Percentiles rank a stretch among this genome's conserved stretches.
phyloP scores from a whole-genome alignment of 2,329 filamentous ascomycete genomes.

The Paraphaeosphaeria minitans region DNA sequence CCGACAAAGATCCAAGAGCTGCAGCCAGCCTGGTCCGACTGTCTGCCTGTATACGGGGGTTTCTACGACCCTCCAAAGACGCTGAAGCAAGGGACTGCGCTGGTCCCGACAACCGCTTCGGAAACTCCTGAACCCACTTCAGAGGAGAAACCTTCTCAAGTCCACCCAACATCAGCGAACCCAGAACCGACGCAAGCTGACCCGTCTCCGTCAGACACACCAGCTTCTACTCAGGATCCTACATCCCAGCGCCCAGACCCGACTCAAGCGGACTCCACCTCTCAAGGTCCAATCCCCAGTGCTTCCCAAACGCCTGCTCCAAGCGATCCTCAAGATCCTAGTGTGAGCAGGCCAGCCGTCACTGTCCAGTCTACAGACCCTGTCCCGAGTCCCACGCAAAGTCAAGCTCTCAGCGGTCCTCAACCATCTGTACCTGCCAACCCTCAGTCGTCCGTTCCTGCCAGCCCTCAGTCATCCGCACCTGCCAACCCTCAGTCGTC shows the following conservation, averaged over 20 bases:
- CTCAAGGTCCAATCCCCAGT: not conserved
- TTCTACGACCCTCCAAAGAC: conserved; percentile 21
- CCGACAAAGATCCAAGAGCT: conserved; percentile 13
- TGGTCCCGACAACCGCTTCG: conserved; percentile 13
- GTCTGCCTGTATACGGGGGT: conserved; percentile 11
- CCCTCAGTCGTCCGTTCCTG: not conserved
- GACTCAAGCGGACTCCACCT: not conserved
- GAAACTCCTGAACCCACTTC: not conserved
- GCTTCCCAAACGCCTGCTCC: not conserved
- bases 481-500: not conserved
- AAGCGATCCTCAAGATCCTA: not conserved
- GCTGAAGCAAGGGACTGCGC: conserved; percentile 10
- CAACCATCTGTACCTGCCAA: not conserved
- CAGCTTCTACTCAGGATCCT: not conserved
- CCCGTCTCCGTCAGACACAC: not conserved
- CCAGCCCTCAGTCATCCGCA: not conserved
- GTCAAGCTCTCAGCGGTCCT: not conserved
- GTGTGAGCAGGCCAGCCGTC: not conserved
- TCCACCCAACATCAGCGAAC: not conserved
- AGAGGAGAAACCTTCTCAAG: not conserved
- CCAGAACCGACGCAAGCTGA: not conserved
- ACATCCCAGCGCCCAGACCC: not conserved
- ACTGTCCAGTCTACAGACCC: not conserved
- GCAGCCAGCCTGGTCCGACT: conserved; percentile 15
- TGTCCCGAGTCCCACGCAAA: too few relatives aligned